These are phyloP conservation scores for Gonapodya prolifera DNA, from an alignment of 192 early-diverging fungal genomes.

Conservation along the genomic window DNA sequence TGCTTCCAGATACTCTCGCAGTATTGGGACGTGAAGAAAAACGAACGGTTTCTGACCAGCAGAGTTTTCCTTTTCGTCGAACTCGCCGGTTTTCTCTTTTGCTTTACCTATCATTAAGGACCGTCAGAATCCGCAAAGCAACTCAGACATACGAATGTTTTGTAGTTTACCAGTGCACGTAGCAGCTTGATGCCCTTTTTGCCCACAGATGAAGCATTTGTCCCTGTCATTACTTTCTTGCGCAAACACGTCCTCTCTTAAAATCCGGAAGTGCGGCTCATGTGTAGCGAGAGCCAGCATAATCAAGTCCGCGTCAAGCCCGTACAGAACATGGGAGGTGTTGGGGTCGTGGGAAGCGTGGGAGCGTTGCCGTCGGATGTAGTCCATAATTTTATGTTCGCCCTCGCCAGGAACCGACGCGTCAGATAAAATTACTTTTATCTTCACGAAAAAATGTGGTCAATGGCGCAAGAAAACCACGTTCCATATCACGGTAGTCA, in stretches of 20 bases:
- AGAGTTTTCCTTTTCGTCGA: constrained; percentile 30
- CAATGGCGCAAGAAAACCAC: neutral
- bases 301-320: constrained; percentile 11
- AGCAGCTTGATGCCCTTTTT: constrained; percentile 4
- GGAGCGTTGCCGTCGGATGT: constrained; percentile 8
- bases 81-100: constrained; percentile 30
- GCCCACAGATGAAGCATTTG: constrained; percentile 7
- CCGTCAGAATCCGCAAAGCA: neutral
- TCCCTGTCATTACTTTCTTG: neutral
- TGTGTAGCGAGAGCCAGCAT: constrained; percentile 11
- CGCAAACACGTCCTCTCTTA: constrained; percentile 11
- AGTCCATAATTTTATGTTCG: constrained; percentile 13
- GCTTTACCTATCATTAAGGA: constrained; percentile 20
- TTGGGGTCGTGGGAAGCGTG: constrained; percentile 5
- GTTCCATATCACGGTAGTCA: neutral
- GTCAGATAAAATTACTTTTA: neutral
- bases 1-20: constrained; percentile 36
- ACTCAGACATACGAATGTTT: constrained; percentile 1
- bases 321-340: constrained; percentile 9
- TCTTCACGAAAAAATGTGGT: neutral
- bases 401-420: constrained; percentile 36
- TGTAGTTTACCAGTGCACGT: neutral
- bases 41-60: constrained; percentile 54
- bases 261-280: constrained; percentile 10
- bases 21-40: constrained; percentile 75